A percentile compares a stretch with the other conserved stretches of the same genome.
phyloP scores from a whole-genome alignment of 1,284 basidiomycete species.

The Cerrena zonata region DNA sequence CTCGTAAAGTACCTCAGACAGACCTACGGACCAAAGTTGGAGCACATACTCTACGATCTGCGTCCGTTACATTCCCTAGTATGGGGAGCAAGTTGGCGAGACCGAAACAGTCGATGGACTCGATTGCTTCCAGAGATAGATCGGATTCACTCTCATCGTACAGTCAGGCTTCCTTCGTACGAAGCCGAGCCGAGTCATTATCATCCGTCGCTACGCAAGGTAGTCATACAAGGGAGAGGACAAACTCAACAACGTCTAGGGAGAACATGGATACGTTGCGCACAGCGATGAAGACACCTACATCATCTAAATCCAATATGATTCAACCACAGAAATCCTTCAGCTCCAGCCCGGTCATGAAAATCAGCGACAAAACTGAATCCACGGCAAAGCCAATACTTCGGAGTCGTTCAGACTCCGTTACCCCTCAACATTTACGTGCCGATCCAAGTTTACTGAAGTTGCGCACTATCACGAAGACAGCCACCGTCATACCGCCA shows the following conservation, averaged over 20 bases:
- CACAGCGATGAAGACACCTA: background rate
- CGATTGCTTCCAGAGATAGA: background rate
- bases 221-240: background rate
- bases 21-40: background rate
- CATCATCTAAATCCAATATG: too few species aligned
- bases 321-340: too few species aligned
- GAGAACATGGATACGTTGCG: background rate
- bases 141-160: background rate
- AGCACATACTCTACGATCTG: conserved; percentile 7
- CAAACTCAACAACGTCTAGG: conserved; percentile 2
- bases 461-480: background rate
- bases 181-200: background rate
- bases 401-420: too few species aligned
- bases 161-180: background rate
- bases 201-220: background rate
- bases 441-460: background rate
- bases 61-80: conserved; percentile 13
- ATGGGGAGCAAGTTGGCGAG: background rate
- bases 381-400: background rate
- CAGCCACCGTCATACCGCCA: background rate
- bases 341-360: too few species aligned
- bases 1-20: conserved; percentile 1
- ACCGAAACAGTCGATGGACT: background rate
- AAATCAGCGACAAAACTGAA: background rate
- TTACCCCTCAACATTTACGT: background rate